These are phyloP conservation scores for Onygenales sp. DNA, from an alignment of 2,329 filamentous ascomycete species.

Conservation along the genomic window DNA sequence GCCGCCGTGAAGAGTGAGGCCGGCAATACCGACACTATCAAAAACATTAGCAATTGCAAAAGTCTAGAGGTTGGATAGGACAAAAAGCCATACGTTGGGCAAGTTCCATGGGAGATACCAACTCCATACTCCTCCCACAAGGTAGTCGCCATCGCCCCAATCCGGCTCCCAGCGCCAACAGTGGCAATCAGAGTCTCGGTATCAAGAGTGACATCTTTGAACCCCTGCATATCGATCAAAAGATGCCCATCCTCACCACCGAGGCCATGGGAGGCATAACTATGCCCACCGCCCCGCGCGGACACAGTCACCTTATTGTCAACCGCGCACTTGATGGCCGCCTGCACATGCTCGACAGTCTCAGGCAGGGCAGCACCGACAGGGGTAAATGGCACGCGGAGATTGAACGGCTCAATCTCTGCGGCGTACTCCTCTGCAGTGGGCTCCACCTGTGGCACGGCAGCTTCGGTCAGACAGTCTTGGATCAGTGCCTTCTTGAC, in stretches of 20 bases:
- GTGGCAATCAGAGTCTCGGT: slow-evolving; percentile 11
- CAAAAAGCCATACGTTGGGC: slow-evolving; percentile 9
- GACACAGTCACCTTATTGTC: slow-evolving; percentile 36
- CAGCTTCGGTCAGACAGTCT: not conserved
- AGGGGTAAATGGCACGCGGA: slow-evolving; percentile 19
- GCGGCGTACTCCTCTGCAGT: not conserved
- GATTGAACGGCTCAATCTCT: slow-evolving; percentile 12
- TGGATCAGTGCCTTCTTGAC: not conserved
- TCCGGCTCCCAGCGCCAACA: slow-evolving; percentile 16
- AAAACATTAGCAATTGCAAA: not conserved
- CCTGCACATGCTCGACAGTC: slow-evolving; percentile 30
- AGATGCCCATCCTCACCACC: slow-evolving; percentile 16
- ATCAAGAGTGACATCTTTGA: slow-evolving; percentile 15
- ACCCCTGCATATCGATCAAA: slow-evolving; percentile 16
- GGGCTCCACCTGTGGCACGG: not conserved
- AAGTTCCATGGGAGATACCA: slow-evolving; percentile 18
- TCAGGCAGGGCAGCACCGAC: slow-evolving; percentile 17
- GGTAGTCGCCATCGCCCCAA: slow-evolving; percentile 18
- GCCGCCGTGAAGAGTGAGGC: slow-evolving; percentile 18
- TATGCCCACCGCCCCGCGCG: slow-evolving; percentile 42
- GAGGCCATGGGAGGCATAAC: slow-evolving; percentile 28
- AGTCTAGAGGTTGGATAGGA: no score
- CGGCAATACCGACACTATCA: slow-evolving; percentile 17
- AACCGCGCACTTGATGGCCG: slow-evolving; percentile 36
- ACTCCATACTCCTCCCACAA: slow-evolving; percentile 12